phyloP scores from a whole-genome alignment of 1,284 basidiomycete genomes.

The Boletus semigastroideus region DNA sequence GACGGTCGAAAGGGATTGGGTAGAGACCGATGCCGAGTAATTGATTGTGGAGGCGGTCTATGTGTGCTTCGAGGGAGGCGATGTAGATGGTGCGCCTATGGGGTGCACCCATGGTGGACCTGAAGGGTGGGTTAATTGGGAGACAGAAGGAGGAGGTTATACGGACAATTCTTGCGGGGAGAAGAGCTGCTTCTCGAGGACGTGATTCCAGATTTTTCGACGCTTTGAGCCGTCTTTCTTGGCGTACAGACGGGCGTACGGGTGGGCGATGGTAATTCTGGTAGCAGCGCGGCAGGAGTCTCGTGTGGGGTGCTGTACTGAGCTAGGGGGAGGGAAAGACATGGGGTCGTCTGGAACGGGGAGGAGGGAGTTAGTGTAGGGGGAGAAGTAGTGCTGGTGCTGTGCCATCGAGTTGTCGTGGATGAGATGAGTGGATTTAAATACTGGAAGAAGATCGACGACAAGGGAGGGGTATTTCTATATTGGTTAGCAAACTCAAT shows the following conservation, averaged over 20 bases:
- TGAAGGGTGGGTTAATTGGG: slow-evolving; percentile 23
- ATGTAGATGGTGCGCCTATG: slow-evolving; percentile 60
- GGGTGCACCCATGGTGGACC: slow-evolving; percentile 64
- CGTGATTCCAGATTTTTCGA: slow-evolving; percentile 72
- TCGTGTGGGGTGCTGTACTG: slow-evolving; percentile 19
- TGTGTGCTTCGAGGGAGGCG: slow-evolving; percentile 60
- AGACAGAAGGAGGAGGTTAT: neutral
- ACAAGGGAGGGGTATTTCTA: neutral
- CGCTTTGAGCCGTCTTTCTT: slow-evolving; percentile 64
- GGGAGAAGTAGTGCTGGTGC: slow-evolving; percentile 16
- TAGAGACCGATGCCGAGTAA: slow-evolving; percentile 50
- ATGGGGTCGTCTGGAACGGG: slow-evolving; percentile 24
- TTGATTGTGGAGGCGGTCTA: slow-evolving; percentile 57
- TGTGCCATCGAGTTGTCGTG: slow-evolving; percentile 20
- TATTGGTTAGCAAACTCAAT: slow-evolving; percentile 9
- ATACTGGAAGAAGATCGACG: neutral
- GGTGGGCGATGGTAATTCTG: slow-evolving; percentile 50
- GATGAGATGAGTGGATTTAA: slow-evolving; percentile 3
- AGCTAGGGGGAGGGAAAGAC: slow-evolving; percentile 18
- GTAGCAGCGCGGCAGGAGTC: slow-evolving; percentile 19
- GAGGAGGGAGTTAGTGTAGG: slow-evolving; percentile 10
- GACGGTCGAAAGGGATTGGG: slow-evolving; percentile 51
- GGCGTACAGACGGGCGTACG: slow-evolving; percentile 61
- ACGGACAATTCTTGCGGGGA: slow-evolving; percentile 62
- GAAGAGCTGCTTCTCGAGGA: slow-evolving; percentile 69